Percentiles rank a stretch among this genome's conserved stretches.
These are phyloP conservation scores for Sarcodon sp. DNA, from an alignment of 768 basidiomycete species.

Conservation along the genomic window DNA sequence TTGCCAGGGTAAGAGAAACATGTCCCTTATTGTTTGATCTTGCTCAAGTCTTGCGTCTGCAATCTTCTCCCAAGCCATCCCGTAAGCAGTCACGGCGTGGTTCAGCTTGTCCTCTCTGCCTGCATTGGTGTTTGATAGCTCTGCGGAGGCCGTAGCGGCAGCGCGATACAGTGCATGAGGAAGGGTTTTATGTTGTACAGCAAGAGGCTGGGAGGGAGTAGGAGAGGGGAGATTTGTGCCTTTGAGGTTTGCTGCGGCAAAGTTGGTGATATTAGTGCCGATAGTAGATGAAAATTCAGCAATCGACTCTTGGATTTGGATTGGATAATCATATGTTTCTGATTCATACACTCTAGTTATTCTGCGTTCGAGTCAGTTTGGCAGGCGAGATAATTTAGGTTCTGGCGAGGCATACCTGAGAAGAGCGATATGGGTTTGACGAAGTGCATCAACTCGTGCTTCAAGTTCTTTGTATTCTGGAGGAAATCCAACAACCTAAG, in stretches of 20 bases:
- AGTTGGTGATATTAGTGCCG: conserved; percentile 64
- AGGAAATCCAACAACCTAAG: background rate
- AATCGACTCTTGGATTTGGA: conserved; percentile 75
- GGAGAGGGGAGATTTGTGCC: conserved; percentile 80
- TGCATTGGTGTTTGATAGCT: conserved; percentile 29
- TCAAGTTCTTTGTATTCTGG: conserved; percentile 98
- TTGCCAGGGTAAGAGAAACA: conserved; percentile 79
- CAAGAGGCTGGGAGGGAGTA: conserved; percentile 39
- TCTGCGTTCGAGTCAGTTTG: conserved; percentile 23
- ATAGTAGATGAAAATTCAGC: conserved; percentile 60
- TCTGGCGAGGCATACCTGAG: conserved; percentile 49
- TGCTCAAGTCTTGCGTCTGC: conserved; percentile 70
- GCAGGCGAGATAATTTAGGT: conserved; percentile 1
- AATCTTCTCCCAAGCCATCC: conserved; percentile 74
- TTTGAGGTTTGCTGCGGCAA: conserved; percentile 81
- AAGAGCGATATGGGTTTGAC: conserved; percentile 58
- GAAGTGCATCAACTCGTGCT: conserved; percentile 85
- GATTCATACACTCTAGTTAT: conserved; percentile 81
- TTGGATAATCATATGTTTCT: conserved; percentile 85
- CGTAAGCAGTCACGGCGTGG: conserved; percentile 67
- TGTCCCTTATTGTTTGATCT: conserved; percentile 52
- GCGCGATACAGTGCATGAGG: conserved; percentile 89
- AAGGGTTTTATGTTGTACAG: conserved; percentile 83
- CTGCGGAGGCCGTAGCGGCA: conserved; percentile 43
- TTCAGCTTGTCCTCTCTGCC: conserved; percentile 55